Evolutionary conservation across 2,329 filamentous ascomycete species (phyloP), one percentile per base, ranked within the genome.

Genomic region (Zymoseptoria crescenta): DNA sequence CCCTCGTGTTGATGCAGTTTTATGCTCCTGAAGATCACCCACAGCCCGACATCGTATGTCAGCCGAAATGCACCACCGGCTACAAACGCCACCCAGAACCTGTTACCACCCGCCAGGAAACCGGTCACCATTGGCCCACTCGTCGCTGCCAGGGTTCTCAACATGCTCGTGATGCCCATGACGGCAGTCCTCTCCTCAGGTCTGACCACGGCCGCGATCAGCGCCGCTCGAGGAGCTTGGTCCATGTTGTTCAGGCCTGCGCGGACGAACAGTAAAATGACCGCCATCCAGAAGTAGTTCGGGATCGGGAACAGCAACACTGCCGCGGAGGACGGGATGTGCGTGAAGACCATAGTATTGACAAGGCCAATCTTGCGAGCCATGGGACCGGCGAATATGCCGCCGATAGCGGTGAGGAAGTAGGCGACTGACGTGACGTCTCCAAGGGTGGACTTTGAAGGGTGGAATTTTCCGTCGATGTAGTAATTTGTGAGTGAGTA

Each of bases 161-260:
- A 60, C 67, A 83, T 83, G 52, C 75, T 78, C 0, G 84, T 87
- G 64, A 88, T 85, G 10, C 86, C 86, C 83, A 88, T 85, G n/a
- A 86, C 84, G 0, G 84, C 85, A 0, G 86, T 88, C 1, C 85
- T 76, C 71, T 88, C 86, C 56, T 83, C 80, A 0, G 84, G 81
- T 62, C 79, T 81, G 2, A 88, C 85, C 0, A 87, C 83, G 0
- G 84, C 84, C 0, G 85, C 84, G 54, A 88, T 86, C 59, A 88
- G 83, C 0, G 86, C 85, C 0, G 84, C 76, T 1, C 86, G 77
- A 0, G 86, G 86, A 0, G 83, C 85, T 73, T 88, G 85, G 62
- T 88, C 86, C 83, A 88, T 87, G 62, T 81, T 84, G 66, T 87
- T 87, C 51, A 88, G 74, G 0, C 83, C 83, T 2, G 83, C 77